Conservation (phyloP, 805 yeast genomes). For the Diddensiella transvaalensis region DNA sequence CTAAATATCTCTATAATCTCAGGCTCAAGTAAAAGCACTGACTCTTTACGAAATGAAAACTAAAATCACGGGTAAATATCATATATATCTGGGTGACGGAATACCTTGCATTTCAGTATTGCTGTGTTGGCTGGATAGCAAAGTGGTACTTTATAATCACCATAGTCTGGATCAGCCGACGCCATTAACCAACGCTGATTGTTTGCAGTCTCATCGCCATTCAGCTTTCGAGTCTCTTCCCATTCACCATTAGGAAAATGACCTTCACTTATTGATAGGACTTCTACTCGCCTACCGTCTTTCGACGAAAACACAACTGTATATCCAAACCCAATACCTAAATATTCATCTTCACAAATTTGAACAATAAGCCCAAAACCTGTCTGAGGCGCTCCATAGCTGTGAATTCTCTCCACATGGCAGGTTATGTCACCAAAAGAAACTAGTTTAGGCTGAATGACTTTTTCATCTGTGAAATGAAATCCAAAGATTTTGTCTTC, state of each 20-base stretch:
- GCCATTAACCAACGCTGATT: conserved; percentile 11
- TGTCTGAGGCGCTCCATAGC: conserved; percentile 17
- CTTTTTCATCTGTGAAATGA: conserved; percentile 13
- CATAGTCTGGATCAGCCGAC: conserved; percentile 10
- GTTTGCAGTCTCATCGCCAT: conserved; percentile 20
- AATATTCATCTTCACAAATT: conserved; percentile 4
- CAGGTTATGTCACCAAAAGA: conserved; percentile 4
- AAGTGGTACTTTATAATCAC: conserved; percentile 11
- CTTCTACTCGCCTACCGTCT: not conserved
- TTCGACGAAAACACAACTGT: conserved; percentile 7
- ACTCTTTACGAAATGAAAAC: no score
- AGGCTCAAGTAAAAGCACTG: no score
- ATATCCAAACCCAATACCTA: conserved; percentile 18
- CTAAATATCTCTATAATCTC: no score
- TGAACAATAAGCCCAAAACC: conserved; percentile 21
- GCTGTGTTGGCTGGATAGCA: conserved; percentile 10
- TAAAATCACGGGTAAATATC: not conserved
- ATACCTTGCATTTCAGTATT: conserved; percentile 7
- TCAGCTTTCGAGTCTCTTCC: conserved; percentile 13
- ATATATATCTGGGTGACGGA: conserved; percentile 5
- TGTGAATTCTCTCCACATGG: conserved; percentile 7
- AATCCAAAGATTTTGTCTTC: conserved; percentile 13
- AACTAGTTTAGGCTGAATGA: not conserved
- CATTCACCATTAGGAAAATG: conserved; percentile 9
- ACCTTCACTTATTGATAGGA: conserved; percentile 6